Conservation (phyloP, 176 grass and related monocot genomes). For the Hyparrhenia diplandra region DNA sequence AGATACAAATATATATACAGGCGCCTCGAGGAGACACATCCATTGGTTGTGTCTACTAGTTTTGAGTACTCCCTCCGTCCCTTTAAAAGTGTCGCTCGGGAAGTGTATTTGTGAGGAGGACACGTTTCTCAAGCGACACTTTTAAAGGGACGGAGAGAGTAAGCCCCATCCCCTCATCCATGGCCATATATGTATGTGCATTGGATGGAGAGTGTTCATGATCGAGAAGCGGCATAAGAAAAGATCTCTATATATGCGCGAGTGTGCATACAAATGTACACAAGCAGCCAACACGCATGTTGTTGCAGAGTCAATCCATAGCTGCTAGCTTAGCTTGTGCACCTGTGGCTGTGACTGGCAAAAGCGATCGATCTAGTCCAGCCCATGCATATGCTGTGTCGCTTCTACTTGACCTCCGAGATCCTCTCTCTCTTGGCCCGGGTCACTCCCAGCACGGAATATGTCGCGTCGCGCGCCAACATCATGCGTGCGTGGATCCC, state of each 20-base stretch:
- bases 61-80: too few relatives aligned
- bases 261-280: not conserved
- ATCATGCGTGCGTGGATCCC: not conserved
- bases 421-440: not conserved
- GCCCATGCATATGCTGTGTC: not conserved
- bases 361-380: not conserved
- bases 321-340: not conserved
- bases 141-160: too few relatives aligned
- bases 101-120: too few relatives aligned
- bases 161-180: not conserved
- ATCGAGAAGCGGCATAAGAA: too few relatives aligned
- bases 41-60: too few relatives aligned
- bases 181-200: not conserved
- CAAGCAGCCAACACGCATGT: not conserved
- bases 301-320: not conserved
- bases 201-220: not conserved
- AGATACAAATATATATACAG: too few relatives aligned
- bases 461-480: not conserved
- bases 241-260: not conserved
- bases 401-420: constrained; percentile 13
- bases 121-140: too few relatives aligned
- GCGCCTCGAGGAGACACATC: too few relatives aligned
- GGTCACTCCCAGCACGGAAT: not conserved
- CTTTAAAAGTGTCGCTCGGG: too few relatives aligned
- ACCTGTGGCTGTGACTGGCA: not conserved